Conservation (phyloP, 257 asterid genomes). For the Salvia hispanica region DNA sequence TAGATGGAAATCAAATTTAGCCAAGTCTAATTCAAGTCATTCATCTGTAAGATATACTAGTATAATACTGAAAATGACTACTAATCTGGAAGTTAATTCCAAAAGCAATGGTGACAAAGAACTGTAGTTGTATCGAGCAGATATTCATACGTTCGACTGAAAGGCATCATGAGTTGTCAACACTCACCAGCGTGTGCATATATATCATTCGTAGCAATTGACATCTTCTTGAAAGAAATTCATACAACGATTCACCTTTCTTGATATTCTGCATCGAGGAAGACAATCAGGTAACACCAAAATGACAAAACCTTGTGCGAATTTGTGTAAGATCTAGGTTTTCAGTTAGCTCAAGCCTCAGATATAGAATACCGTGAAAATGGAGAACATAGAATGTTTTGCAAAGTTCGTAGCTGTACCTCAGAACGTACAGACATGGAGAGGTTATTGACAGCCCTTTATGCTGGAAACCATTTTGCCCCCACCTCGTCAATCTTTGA, state of each 20-base stretch:
- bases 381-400: neutral
- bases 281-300: conserved; percentile 12
- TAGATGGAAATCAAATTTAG: too few relatives aligned
- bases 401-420: conserved; percentile 2
- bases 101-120: neutral
- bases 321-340: conserved; percentile 1
- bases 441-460: conserved; percentile 33
- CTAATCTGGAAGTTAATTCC: neutral
- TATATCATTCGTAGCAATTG: conserved; percentile 22
- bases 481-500: conserved; percentile 63
- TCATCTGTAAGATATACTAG: too few relatives aligned
- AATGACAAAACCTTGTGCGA: neutral
- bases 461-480: conserved; percentile 46
- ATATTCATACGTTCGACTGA: neutral
- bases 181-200: too few relatives aligned
- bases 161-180: too few relatives aligned
- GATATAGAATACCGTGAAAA: neutral
- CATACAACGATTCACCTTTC: conserved; percentile 38
- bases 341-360: neutral
- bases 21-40: too few relatives aligned
- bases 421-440: neutral
- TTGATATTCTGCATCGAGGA: conserved; percentile 42
- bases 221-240: conserved; percentile 21
- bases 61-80: too few relatives aligned
- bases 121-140: neutral